Evolutionary conservation across 1,284 basidiomycete genomes (phyloP), one percentile per base, ranked within the genome.

Genomic region (Apiotrichum domesticum): DNA sequence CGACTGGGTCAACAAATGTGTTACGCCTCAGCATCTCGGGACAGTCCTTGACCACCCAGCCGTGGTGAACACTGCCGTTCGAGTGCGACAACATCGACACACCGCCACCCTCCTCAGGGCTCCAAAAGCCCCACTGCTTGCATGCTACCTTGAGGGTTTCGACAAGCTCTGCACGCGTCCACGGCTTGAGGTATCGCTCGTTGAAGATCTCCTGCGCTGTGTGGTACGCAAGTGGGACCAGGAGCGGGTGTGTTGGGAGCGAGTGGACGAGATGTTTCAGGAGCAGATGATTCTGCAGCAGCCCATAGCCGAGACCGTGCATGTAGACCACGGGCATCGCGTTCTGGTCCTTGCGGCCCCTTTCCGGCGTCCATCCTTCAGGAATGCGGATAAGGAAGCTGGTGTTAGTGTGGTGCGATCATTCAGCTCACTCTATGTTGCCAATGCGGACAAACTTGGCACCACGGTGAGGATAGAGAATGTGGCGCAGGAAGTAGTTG

Each of bases 131-230:
- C 56, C 88, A 80, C 53, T 82, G 74, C 45, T 75, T 71, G 53
- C 91, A 74, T 43, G 91, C 78, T 15, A 72, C 77, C 9, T 82
- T 83, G 39, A 94, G 71, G n/a, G 79, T 78, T 15, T 79, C 63
- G 1, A 84, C 82, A 61, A 84, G 83, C 65, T 88, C 82, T 42
- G 80, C 74, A 48, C 85, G 80, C 32, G 77, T 79, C 77, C 86
- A 84, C 0, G 91, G 91, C 40, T 79, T 75, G 35, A 94, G 77
- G 75, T 85, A 90, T 4, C 79, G 78, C 1, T 82, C 79, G 66
- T 91, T 85, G 68, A 93, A 88, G 64, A 95, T 81, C 52, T 86
- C 80, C 76, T 94, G 90, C 62, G 87, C 87, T 64, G 92, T 85
- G 64, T 90, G 86, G 1, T 90, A 89, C 61, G 93, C 89, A 2